Evolutionary conservation across 2,329 filamentous ascomycete species (phyloP), one percentile per base, ranked within the genome.

Genomic region (Iodosphaeria phyllophila): DNA sequence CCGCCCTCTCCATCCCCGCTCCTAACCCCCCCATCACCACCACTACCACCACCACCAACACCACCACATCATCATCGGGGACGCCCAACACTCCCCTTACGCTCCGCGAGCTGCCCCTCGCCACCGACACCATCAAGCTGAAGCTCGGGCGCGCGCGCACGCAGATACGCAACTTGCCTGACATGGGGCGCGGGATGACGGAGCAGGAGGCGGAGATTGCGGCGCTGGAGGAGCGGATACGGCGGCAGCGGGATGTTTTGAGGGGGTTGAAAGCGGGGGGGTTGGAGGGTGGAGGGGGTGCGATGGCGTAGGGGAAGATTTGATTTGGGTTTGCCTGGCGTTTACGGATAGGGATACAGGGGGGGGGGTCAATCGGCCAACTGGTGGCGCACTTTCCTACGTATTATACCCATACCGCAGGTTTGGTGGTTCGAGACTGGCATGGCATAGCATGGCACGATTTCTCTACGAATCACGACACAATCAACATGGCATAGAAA

Each of bases 91-190:
- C 33, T 30, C 28, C 35, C 26, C 45, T 59, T 20, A 54, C 50
- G 10, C 56, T 64, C 32, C 91, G 92, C 46, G 76, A 92, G 37
- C 65, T 95, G 10, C 70, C 76, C 3, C 65, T 71, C 3, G 80
- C 79, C 18, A 77, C 79, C 2, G 77, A 82, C 41, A 64, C 66
- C 18, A 59, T 93, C 38, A 84, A 80, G 49, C 73, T 84, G 49
- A 79, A 80, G 49, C 65, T 95, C 30, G 75, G 83, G 46, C 74
- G 74, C 36, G 83, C 84, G 24, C 62, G 77, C 24, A 60, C 58
- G 17, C 65, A 72, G 36, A 56, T 83, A 26, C 58, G 61, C 40
- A 54, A 56, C 15, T 47, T 89, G 36, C 75, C 74, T 7, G 78
- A 84, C 48, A 67, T 86, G 43, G 55, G 66, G 11, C 60, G 77